phyloP scores from a whole-genome alignment of 768 basidiomycete species.

The Agaricus subrufescens region DNA sequence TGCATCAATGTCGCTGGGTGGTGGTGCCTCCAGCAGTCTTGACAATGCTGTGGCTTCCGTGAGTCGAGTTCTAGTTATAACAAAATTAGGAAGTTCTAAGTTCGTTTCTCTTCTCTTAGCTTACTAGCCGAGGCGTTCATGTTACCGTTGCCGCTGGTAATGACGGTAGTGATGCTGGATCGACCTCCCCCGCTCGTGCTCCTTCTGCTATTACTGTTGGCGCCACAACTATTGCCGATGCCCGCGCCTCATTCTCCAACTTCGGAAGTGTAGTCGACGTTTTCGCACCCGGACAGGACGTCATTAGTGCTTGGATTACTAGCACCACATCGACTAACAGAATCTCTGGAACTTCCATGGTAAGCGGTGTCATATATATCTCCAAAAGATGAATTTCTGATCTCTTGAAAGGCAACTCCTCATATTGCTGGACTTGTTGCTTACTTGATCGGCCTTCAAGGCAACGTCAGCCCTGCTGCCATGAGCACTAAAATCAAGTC shows the following conservation, averaged over 20 bases:
- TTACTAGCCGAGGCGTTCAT: slow-evolving; percentile 24
- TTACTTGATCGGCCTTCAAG: slow-evolving; percentile 26
- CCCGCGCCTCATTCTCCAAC: slow-evolving; percentile 30
- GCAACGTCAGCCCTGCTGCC: slow-evolving; percentile 25
- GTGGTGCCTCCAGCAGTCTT: slow-evolving; percentile 19
- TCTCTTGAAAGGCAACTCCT: slow-evolving; percentile 22
- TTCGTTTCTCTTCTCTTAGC: slow-evolving; percentile 10
- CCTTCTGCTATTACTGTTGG: slow-evolving; percentile 29
- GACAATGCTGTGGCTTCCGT: slow-evolving; percentile 27
- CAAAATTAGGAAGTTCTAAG: too few species aligned
- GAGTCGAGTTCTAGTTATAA: not conserved
- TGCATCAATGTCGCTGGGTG: slow-evolving; percentile 33
- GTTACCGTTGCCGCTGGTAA: slow-evolving; percentile 30
- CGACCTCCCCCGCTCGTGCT: slow-evolving; percentile 27
- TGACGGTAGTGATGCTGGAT: slow-evolving; percentile 19
- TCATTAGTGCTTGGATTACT: slow-evolving; percentile 22
- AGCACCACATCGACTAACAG: slow-evolving; percentile 20
- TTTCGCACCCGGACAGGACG: slow-evolving; percentile 26
- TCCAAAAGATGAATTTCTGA: not conserved
- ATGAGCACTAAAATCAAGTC: slow-evolving; percentile 20
- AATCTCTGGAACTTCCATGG: slow-evolving; percentile 26
- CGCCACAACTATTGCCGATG: slow-evolving; percentile 25
- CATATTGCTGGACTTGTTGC: slow-evolving; percentile 37
- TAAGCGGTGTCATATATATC: not conserved
- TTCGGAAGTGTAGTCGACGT: slow-evolving; percentile 29